A percentile compares a stretch with the other conserved stretches of the same genome.
Conservation (phyloP, 768 basidiomycete species). For the Auricularia sp. region DNA sequence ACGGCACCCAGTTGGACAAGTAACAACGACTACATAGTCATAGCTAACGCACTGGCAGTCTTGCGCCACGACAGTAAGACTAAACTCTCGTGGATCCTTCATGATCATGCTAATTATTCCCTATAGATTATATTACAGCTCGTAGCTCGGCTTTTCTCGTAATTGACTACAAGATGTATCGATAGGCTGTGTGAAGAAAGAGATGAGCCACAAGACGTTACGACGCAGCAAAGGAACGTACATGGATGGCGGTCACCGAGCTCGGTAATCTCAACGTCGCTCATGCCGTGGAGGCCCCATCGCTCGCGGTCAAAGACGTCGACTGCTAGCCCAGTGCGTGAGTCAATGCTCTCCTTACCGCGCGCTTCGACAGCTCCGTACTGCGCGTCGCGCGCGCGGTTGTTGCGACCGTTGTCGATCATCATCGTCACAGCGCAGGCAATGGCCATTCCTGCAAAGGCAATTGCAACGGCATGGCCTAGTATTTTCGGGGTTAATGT, state of each 20-base stretch:
- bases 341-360: neutral
- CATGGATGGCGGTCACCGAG: neutral
- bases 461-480: slow-evolving; percentile 15
- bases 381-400: neutral
- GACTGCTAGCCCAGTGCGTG: neutral
- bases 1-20: too few species aligned
- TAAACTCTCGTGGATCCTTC: too few species aligned
- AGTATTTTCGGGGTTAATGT: neutral
- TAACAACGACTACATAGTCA: too few species aligned
- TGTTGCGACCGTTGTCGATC: neutral
- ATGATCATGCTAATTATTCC: too few species aligned
- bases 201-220: neutral
- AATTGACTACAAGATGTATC: neutral
- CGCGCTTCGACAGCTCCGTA: neutral
- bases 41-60: too few species aligned
- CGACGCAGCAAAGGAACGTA: neutral
- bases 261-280: neutral
- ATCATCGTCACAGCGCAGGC: neutral
- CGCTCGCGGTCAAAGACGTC: neutral
- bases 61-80: too few species aligned
- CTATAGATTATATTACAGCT: too few species aligned
- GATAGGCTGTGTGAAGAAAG: neutral
- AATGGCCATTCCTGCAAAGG: slow-evolving; percentile 10
- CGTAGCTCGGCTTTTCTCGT: too few species aligned
- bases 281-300: neutral